Conservation (phyloP, 495 filamentous ascomycete species). For the Oleoguttula mirabilis region DNA sequence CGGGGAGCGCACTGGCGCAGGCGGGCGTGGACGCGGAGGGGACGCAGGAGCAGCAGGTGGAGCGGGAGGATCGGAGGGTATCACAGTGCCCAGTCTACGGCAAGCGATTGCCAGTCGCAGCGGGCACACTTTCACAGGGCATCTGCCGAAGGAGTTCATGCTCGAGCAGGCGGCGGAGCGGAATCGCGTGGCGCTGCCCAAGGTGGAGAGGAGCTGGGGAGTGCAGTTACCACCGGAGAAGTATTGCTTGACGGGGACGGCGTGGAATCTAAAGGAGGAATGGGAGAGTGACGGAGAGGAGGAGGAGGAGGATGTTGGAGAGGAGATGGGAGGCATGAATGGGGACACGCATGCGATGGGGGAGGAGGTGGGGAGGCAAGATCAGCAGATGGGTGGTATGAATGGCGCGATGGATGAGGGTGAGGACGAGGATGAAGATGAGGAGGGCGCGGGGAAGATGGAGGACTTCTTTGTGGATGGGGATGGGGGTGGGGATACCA, state of each 20-base stretch:
- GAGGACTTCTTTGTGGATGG: constrained; percentile 20
- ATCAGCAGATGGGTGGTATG: constrained; percentile 50
- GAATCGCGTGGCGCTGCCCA: constrained; percentile 69
- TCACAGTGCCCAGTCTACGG: constrained; percentile 46
- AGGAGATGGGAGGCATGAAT: not conserved
- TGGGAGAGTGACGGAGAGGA: constrained; percentile 47
- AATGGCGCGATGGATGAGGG: constrained; percentile 46
- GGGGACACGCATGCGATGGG: constrained; percentile 2
- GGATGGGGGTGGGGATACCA: too few relatives aligned
- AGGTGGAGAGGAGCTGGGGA: constrained; percentile 61
- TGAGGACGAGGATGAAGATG: constrained; percentile 36
- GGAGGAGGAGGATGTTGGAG: constrained; percentile 41
- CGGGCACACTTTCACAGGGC: constrained; percentile 51
- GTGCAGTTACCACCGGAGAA: constrained; percentile 78
- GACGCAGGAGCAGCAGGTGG: constrained; percentile 14
- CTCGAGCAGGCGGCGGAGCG: constrained; percentile 70
- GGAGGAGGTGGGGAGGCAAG: constrained; percentile 45
- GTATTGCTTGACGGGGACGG: constrained; percentile 75
- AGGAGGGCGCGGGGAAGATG: constrained; percentile 17
- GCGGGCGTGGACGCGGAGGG: constrained; percentile 2
- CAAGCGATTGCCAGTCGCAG: constrained; percentile 52
- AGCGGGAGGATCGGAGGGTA: constrained; percentile 25
- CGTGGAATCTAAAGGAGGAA: constrained; percentile 71
- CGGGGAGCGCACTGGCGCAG: constrained; percentile 10
- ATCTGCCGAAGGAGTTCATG: constrained; percentile 71